These are phyloP conservation scores for Camellia japonica DNA, from an alignment of 148 eudicot genomes.

Conservation along the genomic window DNA sequence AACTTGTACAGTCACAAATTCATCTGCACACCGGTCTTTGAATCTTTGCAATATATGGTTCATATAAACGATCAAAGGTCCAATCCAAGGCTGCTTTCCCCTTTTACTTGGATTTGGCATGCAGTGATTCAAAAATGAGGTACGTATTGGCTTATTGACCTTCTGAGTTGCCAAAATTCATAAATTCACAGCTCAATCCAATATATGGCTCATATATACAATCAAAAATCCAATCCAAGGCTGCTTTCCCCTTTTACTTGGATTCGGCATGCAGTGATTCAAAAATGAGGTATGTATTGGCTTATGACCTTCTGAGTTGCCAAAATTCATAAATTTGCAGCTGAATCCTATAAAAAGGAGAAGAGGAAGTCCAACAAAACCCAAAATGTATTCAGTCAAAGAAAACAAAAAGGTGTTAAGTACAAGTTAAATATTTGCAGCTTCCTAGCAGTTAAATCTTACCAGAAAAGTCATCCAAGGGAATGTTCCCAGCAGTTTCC, in stretches of 20 bases:
- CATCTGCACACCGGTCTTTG: conserved; percentile 7
- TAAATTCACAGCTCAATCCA: not conserved
- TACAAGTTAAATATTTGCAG: not conserved
- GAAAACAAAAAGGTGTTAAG: not conserved
- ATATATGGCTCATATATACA: not conserved
- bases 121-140: not conserved
- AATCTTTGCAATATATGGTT: not conserved
- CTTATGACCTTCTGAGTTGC: not conserved
- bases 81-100: not conserved
- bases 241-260: not conserved
- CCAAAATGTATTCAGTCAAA: not conserved
- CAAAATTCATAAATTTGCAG: not conserved
- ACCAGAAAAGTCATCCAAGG: conserved; percentile 10
- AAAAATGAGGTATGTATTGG: not conserved
- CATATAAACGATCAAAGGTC: not conserved
- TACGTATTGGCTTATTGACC: conserved; percentile 5
- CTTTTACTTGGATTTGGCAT: not conserved
- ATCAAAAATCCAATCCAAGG: conserved; percentile 1
- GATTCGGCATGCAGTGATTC: not conserved
- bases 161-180: not conserved
- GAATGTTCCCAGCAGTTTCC: conserved; percentile 12
- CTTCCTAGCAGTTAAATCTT: conserved; percentile 5
- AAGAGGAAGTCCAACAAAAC: not conserved
- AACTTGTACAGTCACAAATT: conserved; percentile 5
- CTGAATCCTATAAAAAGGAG: conserved; percentile 1